Evolutionary conservation across 2,329 filamentous ascomycete species (phyloP), one percentile per base, ranked within the genome.

Genomic region (Alternaria hordeiaustralica): DNA sequence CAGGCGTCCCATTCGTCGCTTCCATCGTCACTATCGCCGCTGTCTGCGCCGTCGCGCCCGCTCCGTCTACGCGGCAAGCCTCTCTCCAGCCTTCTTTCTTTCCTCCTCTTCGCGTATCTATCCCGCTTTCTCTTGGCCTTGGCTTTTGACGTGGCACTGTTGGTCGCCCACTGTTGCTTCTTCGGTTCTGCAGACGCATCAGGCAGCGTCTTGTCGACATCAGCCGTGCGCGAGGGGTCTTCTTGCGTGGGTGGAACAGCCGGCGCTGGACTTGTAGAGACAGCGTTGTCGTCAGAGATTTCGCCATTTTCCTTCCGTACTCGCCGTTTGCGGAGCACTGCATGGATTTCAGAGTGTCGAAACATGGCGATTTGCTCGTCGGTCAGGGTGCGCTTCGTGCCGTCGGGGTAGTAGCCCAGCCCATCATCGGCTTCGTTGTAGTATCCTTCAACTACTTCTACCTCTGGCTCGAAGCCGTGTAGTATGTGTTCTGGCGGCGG

Each of bases 291-390:
- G 13, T 71, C 70, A 10, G 61, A 66, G 10, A 58, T n/a, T 33
- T 73, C 63, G 4, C 66, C 68, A 3, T 65, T 67, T 46, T 77
- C 77, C 21, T 70, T 62, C 26, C 53, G 67, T 11, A 69, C 63
- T 28, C 71, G 70, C 13, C 75, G 74, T 62, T 75, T 71, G 58
- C 74, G 75, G 18, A 92, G 83, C 43, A 97, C 82, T 12, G 87
- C 81, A 74, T 96, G 90, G 21, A 97, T 87, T 79, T 98, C 95
- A 3, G 92, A 95, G 76, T 96, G 93, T 65, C 94, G 87, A 78
- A 97, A 97, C 65, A 97, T 95, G 57, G 88, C 88, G 70, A 97
- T 93, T 82, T 97, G 92, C 71, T 94, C 92, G 74, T 97, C 92
- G 10, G 94, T 97, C 72, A 98, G 84, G 18, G 94, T 97, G 44